These are phyloP conservation scores for Candida tallmaniae DNA, from an alignment of 805 yeast species.

Conservation along the genomic window DNA sequence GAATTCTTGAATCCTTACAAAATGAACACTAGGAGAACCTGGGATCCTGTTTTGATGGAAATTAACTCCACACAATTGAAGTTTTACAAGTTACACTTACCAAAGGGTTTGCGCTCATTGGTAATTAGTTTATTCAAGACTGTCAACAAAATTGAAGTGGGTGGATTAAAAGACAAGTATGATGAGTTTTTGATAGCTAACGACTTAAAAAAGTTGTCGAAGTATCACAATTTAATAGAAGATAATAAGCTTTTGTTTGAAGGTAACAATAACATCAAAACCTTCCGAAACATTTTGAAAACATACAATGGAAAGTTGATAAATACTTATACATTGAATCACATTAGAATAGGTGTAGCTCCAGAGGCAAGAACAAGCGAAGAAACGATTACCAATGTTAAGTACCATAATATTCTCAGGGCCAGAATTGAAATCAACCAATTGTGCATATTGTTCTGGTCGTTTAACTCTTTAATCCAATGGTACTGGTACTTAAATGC, in stretches of 20 bases:
- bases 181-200: slow-evolving; percentile 14
- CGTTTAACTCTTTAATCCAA: slow-evolving; percentile 33
- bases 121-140: slow-evolving; percentile 27
- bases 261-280: slow-evolving; percentile 20
- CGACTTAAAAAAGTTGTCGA: slow-evolving; percentile 15
- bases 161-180: slow-evolving; percentile 15
- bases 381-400: slow-evolving; percentile 21
- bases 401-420: slow-evolving; percentile 31
- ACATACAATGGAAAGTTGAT: slow-evolving; percentile 20
- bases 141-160: slow-evolving; percentile 1
- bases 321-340: slow-evolving; percentile 26
- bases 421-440: slow-evolving; percentile 37
- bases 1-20: slow-evolving; percentile 38
- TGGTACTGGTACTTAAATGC: slow-evolving; percentile 33
- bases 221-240: slow-evolving; percentile 16
- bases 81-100: slow-evolving; percentile 23
- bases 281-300: slow-evolving; percentile 12
- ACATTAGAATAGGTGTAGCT: slow-evolving; percentile 32
- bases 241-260: slow-evolving; percentile 36
- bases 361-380: slow-evolving; percentile 24
- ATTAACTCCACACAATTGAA: slow-evolving; percentile 37
- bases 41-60: slow-evolving; percentile 37
- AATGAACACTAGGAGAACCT: slow-evolving; percentile 17
- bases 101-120: slow-evolving; percentile 16
- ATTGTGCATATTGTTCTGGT: slow-evolving; percentile 37